Evolutionary conservation across 164 flowering plant species (phyloP).

Genomic region (Chloranthus sessilifolius): DNA sequence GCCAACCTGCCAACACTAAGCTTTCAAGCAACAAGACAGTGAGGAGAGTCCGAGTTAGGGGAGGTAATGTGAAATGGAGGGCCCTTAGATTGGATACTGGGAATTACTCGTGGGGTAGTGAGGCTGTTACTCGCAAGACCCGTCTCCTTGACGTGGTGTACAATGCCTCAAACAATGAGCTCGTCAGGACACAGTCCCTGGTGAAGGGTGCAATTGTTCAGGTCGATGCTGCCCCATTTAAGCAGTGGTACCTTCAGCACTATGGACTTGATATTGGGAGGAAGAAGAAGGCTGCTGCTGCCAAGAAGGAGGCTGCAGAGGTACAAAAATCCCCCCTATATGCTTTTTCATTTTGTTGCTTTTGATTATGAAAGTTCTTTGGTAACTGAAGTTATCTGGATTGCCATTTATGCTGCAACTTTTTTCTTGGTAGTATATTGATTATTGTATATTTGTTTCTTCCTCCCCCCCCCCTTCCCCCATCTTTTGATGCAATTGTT

Average conservation of each 20-base stretch:
- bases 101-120: constrained; percentile 15
- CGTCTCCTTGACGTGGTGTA: constrained; percentile 13
- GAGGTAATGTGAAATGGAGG: constrained; percentile 16
- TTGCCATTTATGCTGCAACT: no score
- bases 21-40: constrained; percentile 15
- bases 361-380: no score
- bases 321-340: no score
- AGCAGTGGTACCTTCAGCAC: constrained; percentile 13
- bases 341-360: no score
- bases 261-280: constrained; percentile 10
- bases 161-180: constrained; percentile 16
- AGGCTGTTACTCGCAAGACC: constrained; percentile 13
- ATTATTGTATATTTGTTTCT: no score
- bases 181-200: constrained; percentile 10
- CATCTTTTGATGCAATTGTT: no score
- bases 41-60: constrained; percentile 10
- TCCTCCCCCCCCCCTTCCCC: no score
- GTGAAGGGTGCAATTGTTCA: constrained; percentile 13
- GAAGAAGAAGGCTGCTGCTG: constrained; percentile 8
- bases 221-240: constrained; percentile 13
- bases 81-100: constrained; percentile 11
- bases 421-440: no score
- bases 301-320: constrained; percentile 6
- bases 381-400: no score
- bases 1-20: constrained; percentile 13